Percentiles rank a stretch among this genome's conserved stretches.
Evolutionary conservation across 441 rosid species (phyloP).

Genomic region (Corymbia citriodora): DNA sequence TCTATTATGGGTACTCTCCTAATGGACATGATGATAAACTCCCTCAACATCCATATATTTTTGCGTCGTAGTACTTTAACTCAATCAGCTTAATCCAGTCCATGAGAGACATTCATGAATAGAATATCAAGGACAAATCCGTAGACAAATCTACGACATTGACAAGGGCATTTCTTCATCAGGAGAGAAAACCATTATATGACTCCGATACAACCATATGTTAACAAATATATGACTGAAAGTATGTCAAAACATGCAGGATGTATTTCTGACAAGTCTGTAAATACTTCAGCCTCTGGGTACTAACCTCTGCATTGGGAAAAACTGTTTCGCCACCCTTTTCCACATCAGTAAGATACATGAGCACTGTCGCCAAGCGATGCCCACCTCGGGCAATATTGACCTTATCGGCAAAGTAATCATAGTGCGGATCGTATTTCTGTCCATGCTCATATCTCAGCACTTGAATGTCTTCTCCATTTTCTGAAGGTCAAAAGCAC

Average conservation of each 20-base stretch:
- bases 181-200: not conserved
- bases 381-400: constrained; percentile 96
- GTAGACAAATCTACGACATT: not conserved
- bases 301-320: constrained; percentile 79
- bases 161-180: not conserved
- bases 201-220: not conserved
- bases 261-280: not conserved
- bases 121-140: not conserved
- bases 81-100: not conserved
- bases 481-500: constrained; percentile 41
- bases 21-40: not conserved
- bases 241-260: not conserved
- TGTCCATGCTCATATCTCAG: constrained; percentile 85
- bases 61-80: not conserved
- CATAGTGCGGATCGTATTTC: constrained; percentile 86
- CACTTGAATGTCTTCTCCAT: constrained; percentile 91
- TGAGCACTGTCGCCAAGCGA: constrained; percentile 76
- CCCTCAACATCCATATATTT: not conserved
- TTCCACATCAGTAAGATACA: constrained; percentile 83
- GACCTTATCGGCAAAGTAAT: constrained; percentile 85
- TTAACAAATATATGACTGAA: not conserved
- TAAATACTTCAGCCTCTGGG: not conserved
- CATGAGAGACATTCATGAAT: not conserved
- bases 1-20: not conserved
- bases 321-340: constrained; percentile 97